A percentile compares a stretch with the other conserved stretches of the same genome.
These are phyloP conservation scores for Solanum chaucha DNA, from an alignment of 257 asterid genomes.

Conservation along the genomic window DNA sequence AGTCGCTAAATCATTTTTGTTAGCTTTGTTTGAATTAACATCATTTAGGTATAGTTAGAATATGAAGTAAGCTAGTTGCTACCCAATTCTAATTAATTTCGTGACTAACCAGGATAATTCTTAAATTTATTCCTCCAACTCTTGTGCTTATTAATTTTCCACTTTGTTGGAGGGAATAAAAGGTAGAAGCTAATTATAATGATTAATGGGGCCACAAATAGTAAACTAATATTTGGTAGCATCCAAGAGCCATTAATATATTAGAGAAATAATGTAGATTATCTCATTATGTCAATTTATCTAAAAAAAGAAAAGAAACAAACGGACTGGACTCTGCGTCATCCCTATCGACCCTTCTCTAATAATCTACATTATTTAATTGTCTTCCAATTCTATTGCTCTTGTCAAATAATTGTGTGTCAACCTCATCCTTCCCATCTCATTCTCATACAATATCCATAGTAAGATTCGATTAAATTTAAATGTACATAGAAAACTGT, in stretches of 20 bases:
- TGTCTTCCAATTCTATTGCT: neutral
- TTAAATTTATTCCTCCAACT: neutral
- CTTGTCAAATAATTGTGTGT: neutral
- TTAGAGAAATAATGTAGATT: neutral
- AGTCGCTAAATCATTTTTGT: neutral
- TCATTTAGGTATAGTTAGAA: no score
- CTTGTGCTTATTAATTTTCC: neutral
- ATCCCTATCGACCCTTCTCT: neutral
- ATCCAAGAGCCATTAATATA: neutral
- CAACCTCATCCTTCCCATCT: neutral
- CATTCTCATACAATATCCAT: no score
- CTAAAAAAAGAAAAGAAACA: neutral
- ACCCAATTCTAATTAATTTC: no score
- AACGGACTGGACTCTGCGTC: neutral
- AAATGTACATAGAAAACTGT: accelerated
- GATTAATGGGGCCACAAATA: neutral
- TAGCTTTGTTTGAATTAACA: neutral
- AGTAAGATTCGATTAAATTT: neutral
- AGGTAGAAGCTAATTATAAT: neutral
- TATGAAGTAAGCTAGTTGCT: no score
- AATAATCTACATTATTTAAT: neutral
- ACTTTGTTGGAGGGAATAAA: neutral
- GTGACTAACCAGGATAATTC: no score
- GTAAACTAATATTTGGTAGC: neutral
- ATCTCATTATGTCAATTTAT: neutral